Conservation (phyloP, 768 basidiomycete genomes). For the Pleurotus sapidus region DNA sequence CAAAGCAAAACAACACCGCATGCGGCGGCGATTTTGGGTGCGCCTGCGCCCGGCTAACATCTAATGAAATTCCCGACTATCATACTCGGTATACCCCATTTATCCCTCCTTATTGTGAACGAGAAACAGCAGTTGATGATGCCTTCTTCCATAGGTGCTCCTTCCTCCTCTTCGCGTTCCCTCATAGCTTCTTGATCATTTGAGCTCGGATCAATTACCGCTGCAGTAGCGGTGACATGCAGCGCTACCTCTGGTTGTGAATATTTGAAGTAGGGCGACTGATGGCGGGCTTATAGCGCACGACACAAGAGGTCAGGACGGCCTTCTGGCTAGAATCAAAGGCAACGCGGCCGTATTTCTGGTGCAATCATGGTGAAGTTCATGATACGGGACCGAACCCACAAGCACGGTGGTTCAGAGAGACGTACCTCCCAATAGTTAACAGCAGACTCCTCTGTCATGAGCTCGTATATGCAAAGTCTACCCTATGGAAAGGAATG, state of each 20-base stretch:
- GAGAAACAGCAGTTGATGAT: slow-evolving; percentile 88
- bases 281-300: slow-evolving; percentile 72
- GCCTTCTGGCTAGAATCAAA: slow-evolving; percentile 93
- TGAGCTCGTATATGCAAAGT: slow-evolving; percentile 94
- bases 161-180: slow-evolving; percentile 7
- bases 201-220: not conserved
- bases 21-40: too few relatives aligned
- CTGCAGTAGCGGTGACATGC: slow-evolving; percentile 3
- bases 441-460: slow-evolving; percentile 96
- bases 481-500: slow-evolving; percentile 56
- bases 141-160: slow-evolving; percentile 55
- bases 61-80: slow-evolving; percentile 89
- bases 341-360: slow-evolving; percentile 95
- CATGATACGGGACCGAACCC: not conserved
- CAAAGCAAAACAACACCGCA: too few relatives aligned
- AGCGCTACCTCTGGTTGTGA: slow-evolving; percentile 14
- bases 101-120: slow-evolving; percentile 84
- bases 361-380: not conserved
- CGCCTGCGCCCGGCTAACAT: slow-evolving; percentile 31
- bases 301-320: slow-evolving; percentile 89
- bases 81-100: slow-evolving; percentile 86
- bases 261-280: slow-evolving; percentile 33
- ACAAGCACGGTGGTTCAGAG: not conserved
- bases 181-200: not conserved
- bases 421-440: slow-evolving; percentile 90